Conservation (phyloP, 2,329 filamentous ascomycete species). For the Colletotrichum orchidophilum region DNA sequence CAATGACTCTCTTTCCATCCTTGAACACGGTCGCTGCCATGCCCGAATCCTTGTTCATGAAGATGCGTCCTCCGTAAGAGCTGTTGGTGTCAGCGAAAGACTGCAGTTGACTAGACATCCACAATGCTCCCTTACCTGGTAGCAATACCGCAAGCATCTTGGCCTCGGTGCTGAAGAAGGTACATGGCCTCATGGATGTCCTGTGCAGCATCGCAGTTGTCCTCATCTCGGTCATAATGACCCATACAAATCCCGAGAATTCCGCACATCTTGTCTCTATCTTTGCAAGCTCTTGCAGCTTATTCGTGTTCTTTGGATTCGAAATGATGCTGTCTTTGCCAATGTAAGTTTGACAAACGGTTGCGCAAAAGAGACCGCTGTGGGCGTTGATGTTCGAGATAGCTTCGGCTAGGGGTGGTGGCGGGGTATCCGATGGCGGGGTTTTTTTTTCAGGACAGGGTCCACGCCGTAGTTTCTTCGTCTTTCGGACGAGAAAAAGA, state of each 20-base stretch:
- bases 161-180: constrained; percentile 75
- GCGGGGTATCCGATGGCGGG: constrained; percentile 25
- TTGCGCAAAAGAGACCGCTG: not conserved
- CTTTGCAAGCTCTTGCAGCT: not conserved
- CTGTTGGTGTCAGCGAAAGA: constrained; percentile 51
- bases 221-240: constrained; percentile 15
- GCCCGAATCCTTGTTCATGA: constrained; percentile 90
- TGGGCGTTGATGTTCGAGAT: constrained; percentile 8
- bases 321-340: not conserved
- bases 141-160: constrained; percentile 89
- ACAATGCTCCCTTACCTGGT: not conserved
- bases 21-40: constrained; percentile 87
- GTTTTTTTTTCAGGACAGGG: constrained; percentile 17
- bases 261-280: constrained; percentile 22
- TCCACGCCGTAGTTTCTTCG: constrained; percentile 12
- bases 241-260: constrained; percentile 25
- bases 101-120: not conserved
- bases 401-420: constrained; percentile 7
- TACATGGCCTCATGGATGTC: constrained; percentile 79
- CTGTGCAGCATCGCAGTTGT: constrained; percentile 57
- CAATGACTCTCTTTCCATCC: constrained; percentile 67
- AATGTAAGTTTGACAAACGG: not conserved
- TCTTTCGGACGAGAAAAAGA: not conserved
- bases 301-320: not conserved
- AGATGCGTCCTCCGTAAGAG: constrained; percentile 78